Base-by-base conservation (phyloP, 2,329 filamentous ascomycete species). In the Eutypa lata region DNA sequence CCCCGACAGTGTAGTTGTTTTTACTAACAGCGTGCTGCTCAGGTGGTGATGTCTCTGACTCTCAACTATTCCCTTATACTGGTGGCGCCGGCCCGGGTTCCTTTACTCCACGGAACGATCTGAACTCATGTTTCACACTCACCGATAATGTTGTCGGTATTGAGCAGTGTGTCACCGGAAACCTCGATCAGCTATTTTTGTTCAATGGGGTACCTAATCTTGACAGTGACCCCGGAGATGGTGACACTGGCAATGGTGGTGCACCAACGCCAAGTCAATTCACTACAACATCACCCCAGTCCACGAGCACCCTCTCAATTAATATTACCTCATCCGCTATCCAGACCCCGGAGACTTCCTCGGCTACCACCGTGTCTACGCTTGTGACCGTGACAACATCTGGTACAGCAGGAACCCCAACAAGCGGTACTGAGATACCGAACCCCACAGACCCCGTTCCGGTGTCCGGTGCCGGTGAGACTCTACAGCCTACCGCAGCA, bases 61-160 rank as follows among this genome's bases (percentile, higher is more conserved):
- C 79, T 0, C 80, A 83, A 62, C 67, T 80, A 2, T 82, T 82
- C 55, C 64, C 69, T 13, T 79, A 80, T 52, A 68, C 72, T 24
- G 74, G 73, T 19, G 65, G 65, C 7, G 61, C 69, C 16, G 75
- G 72, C 0, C 71, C 77, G 0, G 63, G 79, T 18, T 61, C 71
- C 1, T 61, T 83, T 2, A 63, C 70, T n/a, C 79, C 79, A 0
- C 54, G 66, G 47, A 81, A 80, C 53, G 66, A 69, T n/a, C 54
- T 59, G 1, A 73, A 72, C 10, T 73, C 72, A n/a, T 82, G 80
- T 56, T 63, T 82, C 18, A 71, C 72, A 0, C 74, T 74, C 19
- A 73, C 73, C 33, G 73, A 70, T 33, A 68, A 74, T 24, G 64
- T 70, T 0, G 54, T 82, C 3, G 75, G 76, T 50, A 65, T 79